A percentile compares a stretch with the other conserved stretches of the same genome.
Evolutionary conservation across 352 stramenopile genomes (phyloP).

Genomic region (Globisporangium radiosum): DNA sequence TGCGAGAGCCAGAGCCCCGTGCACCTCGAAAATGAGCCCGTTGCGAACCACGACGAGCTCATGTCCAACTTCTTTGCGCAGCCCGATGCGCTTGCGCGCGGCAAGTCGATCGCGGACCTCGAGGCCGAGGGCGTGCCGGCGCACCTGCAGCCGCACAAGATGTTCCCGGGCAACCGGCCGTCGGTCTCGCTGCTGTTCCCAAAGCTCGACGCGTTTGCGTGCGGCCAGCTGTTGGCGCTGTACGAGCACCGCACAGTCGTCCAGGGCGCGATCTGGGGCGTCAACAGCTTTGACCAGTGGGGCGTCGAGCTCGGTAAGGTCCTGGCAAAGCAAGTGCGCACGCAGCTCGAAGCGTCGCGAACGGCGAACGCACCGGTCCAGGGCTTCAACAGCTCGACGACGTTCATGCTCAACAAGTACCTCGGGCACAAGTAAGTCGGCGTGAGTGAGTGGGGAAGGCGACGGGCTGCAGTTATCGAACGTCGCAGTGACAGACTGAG

Average conservation of each 20-base stretch:
- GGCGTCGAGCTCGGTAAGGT: conserved; percentile 98
- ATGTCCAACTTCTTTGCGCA: conserved; percentile 99
- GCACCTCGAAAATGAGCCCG: conserved; percentile 60
- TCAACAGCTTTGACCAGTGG: conserved; percentile 99
- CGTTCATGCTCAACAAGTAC: conserved; percentile 91
- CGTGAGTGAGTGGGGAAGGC: background rate
- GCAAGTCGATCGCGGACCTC: conserved; percentile 94
- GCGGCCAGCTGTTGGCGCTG: conserved; percentile 95
- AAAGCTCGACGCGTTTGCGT: conserved; percentile 92
- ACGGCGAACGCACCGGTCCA: conserved; percentile 69
- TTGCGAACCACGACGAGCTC: conserved; percentile 99
- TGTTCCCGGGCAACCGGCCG: conserved; percentile 96
- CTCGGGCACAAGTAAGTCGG: conserved; percentile 54
- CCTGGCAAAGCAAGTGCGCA: conserved; percentile 93
- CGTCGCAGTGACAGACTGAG: background rate
- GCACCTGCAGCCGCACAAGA: conserved; percentile 92
- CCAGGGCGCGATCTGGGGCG: conserved; percentile 97
- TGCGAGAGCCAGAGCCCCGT: conserved; percentile 91
- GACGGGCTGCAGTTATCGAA: background rate
- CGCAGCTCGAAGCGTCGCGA: conserved; percentile 81
- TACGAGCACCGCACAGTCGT: conserved; percentile 98
- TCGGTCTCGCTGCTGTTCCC: conserved; percentile 96
- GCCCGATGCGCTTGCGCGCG: conserved; percentile 95
- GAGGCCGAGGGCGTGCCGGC: conserved; percentile 90
- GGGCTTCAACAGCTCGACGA: conserved; percentile 94